These are phyloP conservation scores for Picea glauca DNA, from an alignment of 75 land plant species.

Conservation along the genomic window DNA sequence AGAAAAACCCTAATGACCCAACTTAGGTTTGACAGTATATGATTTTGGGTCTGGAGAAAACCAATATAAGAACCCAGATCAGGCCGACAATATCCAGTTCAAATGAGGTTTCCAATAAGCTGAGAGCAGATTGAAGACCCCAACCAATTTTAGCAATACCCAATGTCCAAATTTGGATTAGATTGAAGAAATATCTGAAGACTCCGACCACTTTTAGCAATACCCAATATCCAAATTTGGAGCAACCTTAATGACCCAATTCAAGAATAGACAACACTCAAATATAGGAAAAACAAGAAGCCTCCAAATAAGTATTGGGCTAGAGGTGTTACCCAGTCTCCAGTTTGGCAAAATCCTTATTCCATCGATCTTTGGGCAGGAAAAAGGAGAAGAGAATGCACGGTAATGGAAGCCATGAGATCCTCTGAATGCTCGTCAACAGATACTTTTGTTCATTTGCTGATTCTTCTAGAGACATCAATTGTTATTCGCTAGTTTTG, in stretches of 20 bases:
- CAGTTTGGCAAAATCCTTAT: conserved; percentile 51
- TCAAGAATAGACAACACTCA: neutral
- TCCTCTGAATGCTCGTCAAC: conserved; percentile 9
- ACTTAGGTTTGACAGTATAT: no score
- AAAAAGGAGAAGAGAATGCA: conserved; percentile 12
- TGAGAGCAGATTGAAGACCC: neutral
- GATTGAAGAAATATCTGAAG: no score
- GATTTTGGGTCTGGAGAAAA: neutral
- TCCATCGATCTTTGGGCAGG: conserved; percentile 57
- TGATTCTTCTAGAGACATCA: neutral
- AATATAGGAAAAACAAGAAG: neutral
- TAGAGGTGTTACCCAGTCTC: conserved; percentile 30
- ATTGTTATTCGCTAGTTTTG: neutral
- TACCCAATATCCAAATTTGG: neutral
- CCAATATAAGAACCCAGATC: neutral
- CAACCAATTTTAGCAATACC: neutral
- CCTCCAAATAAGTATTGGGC: neutral
- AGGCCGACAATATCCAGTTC: neutral
- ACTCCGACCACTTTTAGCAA: neutral
- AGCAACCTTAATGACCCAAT: neutral
- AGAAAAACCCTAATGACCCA: no score
- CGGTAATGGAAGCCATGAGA: neutral
- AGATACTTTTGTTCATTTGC: neutral
- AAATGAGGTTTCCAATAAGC: neutral
- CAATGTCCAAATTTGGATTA: neutral